phyloP scores from a whole-genome alignment of 2,329 filamentous ascomycete genomes.

The Curvularia sp. region DNA sequence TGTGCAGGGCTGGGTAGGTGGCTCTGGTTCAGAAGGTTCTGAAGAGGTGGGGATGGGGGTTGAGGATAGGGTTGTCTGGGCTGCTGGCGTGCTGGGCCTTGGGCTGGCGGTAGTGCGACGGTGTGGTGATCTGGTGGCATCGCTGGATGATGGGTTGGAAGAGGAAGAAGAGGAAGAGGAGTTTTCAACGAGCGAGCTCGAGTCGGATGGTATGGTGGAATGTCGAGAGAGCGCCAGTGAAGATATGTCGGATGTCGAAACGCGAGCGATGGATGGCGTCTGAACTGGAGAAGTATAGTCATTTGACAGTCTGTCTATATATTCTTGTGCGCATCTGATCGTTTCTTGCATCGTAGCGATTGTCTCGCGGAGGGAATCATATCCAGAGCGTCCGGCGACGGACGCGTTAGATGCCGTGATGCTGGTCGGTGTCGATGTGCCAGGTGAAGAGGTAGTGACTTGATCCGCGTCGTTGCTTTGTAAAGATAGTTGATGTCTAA shows the following conservation, averaged over 20 bases:
- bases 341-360: neutral
- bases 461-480: neutral
- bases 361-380: neutral
- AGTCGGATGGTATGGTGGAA: neutral
- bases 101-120: neutral
- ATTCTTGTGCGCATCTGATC: neutral
- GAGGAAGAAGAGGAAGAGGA: neutral
- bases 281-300: neutral
- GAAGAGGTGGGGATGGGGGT: neutral
- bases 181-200: neutral
- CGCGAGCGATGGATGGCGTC: neutral
- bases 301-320: neutral
- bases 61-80: neutral
- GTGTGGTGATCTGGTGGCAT: neutral
- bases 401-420: neutral
- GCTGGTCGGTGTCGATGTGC: neutral
- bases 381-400: neutral
- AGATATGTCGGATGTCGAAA: neutral
- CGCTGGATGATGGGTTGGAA: neutral
- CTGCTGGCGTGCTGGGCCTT: neutral
- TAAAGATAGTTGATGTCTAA: neutral
- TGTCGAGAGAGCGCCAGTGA: neutral
- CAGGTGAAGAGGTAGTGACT: neutral
- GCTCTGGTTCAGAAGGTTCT: neutral
- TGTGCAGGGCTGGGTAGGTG: constrained; percentile 6